Conservation (phyloP, 176 grass and related monocot species). For the Oropetium thomaeum region DNA sequence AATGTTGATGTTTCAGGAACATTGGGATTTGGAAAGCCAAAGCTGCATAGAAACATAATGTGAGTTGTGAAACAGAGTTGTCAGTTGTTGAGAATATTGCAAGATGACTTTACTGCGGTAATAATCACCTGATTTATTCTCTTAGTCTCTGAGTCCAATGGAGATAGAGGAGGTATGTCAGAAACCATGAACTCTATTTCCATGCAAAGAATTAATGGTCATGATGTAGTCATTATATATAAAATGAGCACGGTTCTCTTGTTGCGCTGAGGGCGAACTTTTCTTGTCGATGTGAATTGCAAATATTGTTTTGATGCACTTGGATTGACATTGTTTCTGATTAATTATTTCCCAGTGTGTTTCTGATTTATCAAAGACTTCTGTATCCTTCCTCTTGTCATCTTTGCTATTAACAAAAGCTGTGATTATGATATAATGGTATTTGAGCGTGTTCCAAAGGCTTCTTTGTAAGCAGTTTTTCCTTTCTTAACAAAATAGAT, state of each 20-base stretch:
- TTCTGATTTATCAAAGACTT: neutral
- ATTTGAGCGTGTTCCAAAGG: neutral
- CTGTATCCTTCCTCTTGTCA: slow-evolving; percentile 10
- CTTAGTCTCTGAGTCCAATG: neutral
- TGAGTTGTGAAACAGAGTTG: neutral
- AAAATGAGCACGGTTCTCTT: neutral
- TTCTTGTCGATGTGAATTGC: neutral
- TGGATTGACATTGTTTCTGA: slow-evolving; percentile 11
- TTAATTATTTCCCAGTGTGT: neutral
- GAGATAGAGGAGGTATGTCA: neutral
- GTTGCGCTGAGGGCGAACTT: neutral
- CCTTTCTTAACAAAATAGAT: neutral
- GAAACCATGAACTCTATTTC: neutral
- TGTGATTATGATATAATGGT: neutral
- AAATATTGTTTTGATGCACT: neutral
- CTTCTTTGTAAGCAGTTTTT: neutral
- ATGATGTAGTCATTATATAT: neutral
- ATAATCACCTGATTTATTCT: neutral
- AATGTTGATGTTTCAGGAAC: neutral
- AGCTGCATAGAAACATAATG: neutral
- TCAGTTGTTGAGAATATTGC: neutral
- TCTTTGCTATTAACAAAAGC: neutral
- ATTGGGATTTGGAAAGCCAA: neutral
- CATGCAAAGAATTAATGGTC: neutral
- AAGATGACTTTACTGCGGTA: neutral